phyloP scores from a whole-genome alignment of 805 yeast genomes.

The Starmera amethionina region DNA sequence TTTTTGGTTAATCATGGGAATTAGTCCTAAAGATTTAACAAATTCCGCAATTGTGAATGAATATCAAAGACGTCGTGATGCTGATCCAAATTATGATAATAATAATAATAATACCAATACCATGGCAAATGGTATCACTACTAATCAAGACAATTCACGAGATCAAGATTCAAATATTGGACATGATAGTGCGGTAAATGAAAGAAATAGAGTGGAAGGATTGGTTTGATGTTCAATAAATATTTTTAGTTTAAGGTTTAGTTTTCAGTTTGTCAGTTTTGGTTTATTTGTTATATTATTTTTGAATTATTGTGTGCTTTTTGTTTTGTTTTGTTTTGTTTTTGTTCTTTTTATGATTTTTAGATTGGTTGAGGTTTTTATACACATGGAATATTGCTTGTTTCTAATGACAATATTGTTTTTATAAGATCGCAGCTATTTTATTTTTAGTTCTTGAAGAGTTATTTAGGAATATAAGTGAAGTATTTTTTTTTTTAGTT shows the following conservation, averaged over 20 bases:
- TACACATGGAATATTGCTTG: too few relatives aligned
- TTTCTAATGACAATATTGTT: too few relatives aligned
- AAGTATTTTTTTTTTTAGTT: too few relatives aligned
- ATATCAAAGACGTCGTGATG: slow-evolving; percentile 20
- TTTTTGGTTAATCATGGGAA: slow-evolving; percentile 52
- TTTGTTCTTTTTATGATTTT: background rate
- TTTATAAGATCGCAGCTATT: too few relatives aligned
- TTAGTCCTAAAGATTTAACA: slow-evolving; percentile 35
- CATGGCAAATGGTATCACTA: too few relatives aligned
- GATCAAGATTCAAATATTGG: too few relatives aligned
- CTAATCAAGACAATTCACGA: background rate
- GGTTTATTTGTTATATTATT: background rate
- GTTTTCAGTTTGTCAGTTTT: background rate
- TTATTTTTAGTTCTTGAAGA: too few relatives aligned
- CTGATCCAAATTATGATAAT: background rate
- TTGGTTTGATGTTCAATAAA: slow-evolving; percentile 4
- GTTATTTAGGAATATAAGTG: too few relatives aligned
- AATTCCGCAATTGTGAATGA: slow-evolving; percentile 38
- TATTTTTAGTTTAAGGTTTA: background rate
- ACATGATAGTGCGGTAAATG: background rate
- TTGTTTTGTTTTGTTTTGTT: background rate
- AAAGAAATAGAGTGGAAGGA: slow-evolving; percentile 7
- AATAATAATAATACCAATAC: background rate
- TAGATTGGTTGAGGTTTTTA: too few relatives aligned
- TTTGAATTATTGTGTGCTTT: background rate